These are phyloP conservation scores for Cornus controversa DNA, from an alignment of 148 eudicot species.

Conservation along the genomic window DNA sequence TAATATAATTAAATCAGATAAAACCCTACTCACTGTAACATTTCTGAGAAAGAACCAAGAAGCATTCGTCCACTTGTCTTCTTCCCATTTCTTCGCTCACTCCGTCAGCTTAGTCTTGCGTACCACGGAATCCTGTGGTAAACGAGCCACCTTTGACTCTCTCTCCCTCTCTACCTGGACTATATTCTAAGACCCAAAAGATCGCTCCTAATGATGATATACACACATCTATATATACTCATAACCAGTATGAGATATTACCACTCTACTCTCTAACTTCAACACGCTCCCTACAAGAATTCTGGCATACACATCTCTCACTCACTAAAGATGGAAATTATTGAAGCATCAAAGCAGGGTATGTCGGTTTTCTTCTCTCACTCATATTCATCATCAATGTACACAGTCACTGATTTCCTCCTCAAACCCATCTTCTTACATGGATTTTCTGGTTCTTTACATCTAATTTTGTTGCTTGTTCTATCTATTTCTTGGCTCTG, in stretches of 20 bases:
- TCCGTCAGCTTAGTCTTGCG: background rate
- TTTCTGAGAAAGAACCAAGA: too few relatives aligned
- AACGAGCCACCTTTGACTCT: background rate
- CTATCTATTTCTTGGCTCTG: constrained; percentile 6
- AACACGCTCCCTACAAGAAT: background rate
- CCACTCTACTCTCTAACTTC: background rate
- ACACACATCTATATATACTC: background rate
- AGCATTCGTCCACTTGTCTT: background rate
- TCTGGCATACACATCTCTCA: background rate
- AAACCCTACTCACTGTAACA: too few relatives aligned
- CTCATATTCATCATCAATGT: background rate
- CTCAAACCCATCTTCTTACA: constrained; percentile 4
- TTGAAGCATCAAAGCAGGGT: background rate
- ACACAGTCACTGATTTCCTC: background rate
- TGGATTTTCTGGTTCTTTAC: constrained; percentile 16
- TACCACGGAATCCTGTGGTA: background rate
- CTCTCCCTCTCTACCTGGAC: background rate
- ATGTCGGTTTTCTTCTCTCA: background rate
- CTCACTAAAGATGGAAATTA: background rate
- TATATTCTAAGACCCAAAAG: background rate
- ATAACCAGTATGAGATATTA: background rate
- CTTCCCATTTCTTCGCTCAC: background rate
- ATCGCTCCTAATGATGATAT: background rate
- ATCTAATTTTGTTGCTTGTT: constrained; percentile 4
- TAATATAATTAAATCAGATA: too few relatives aligned